phyloP scores from a whole-genome alignment of 2,329 filamentous ascomycete genomes.

The Beauveria rudraprayagi region DNA sequence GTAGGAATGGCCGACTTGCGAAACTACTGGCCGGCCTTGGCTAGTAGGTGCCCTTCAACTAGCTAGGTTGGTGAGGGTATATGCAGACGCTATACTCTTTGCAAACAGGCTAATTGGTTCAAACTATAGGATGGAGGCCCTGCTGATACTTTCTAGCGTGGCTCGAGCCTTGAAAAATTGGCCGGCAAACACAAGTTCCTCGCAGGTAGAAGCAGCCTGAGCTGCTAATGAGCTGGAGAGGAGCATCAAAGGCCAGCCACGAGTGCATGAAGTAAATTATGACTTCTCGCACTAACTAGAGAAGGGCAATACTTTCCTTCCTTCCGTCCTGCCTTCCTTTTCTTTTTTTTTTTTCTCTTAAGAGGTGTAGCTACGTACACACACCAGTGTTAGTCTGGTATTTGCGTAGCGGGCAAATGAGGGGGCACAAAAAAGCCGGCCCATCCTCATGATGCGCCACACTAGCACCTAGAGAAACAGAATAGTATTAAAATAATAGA shows the following conservation, averaged over 20 bases:
- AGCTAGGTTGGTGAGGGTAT: background rate
- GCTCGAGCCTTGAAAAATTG: background rate
- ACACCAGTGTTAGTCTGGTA: too few relatives aligned
- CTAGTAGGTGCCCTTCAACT: background rate
- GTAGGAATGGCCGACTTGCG: background rate
- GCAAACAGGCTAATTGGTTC: background rate
- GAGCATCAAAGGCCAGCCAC: too few relatives aligned
- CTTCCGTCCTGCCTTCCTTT: too few relatives aligned
- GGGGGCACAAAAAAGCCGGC: too few relatives aligned
- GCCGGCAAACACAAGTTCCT: background rate
- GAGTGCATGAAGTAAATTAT: background rate
- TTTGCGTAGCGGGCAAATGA: too few relatives aligned
- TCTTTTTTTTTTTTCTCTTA: too few relatives aligned
- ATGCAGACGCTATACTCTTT: background rate
- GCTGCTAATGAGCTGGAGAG: background rate
- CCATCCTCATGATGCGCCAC: too few relatives aligned
- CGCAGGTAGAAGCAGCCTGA: background rate
- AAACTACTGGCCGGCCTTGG: background rate
- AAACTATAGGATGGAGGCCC: background rate
- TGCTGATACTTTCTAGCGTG: background rate
- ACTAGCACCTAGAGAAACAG: too few relatives aligned
- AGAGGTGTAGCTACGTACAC: too few relatives aligned
- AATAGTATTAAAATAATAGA: too few relatives aligned
- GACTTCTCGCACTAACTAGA: too few relatives aligned
- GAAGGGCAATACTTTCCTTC: too few relatives aligned